Evolutionary conservation across 2,329 filamentous ascomycete species (phyloP).

Genomic region (Diaporthe ilicicola): DNA sequence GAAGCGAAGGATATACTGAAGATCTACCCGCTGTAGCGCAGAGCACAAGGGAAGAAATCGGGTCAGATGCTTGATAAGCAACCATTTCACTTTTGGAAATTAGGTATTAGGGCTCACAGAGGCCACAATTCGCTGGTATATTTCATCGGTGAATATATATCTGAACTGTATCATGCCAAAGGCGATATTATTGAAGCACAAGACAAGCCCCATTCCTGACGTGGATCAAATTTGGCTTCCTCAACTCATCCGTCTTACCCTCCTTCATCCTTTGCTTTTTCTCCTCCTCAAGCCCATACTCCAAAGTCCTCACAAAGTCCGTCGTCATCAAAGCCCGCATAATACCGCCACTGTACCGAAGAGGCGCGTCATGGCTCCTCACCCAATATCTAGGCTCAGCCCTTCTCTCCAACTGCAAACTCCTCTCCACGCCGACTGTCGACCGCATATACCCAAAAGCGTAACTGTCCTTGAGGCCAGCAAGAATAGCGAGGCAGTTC

Average conservation of each 20-base stretch:
- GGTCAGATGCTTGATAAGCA: too few relatives aligned
- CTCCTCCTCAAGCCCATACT: background rate
- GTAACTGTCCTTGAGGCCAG: constrained; percentile 32
- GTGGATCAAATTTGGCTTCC: constrained; percentile 24
- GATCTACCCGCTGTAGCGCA: too few relatives aligned
- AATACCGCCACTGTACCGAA: constrained; percentile 23
- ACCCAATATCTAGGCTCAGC: constrained; percentile 32
- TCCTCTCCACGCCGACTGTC: constrained; percentile 5
- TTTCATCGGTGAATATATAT: too few relatives aligned
- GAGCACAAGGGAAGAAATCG: too few relatives aligned
- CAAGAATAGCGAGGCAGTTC: constrained; percentile 30
- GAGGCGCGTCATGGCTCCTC: background rate
- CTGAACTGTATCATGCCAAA: too few relatives aligned
- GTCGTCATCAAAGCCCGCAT: background rate
- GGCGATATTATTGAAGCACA: too few relatives aligned
- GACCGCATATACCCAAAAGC: background rate
- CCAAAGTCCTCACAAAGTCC: background rate
- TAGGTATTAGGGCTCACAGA: too few relatives aligned
- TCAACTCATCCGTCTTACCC: background rate
- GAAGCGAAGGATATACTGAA: too few relatives aligned
- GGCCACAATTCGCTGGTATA: too few relatives aligned
- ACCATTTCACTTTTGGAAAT: too few relatives aligned
- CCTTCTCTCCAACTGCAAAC: constrained; percentile 29
- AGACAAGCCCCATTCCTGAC: constrained; percentile 23
- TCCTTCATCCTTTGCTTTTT: background rate